phyloP scores from a whole-genome alignment of 495 filamentous ascomycete species.

The Collariella sp. region DNA sequence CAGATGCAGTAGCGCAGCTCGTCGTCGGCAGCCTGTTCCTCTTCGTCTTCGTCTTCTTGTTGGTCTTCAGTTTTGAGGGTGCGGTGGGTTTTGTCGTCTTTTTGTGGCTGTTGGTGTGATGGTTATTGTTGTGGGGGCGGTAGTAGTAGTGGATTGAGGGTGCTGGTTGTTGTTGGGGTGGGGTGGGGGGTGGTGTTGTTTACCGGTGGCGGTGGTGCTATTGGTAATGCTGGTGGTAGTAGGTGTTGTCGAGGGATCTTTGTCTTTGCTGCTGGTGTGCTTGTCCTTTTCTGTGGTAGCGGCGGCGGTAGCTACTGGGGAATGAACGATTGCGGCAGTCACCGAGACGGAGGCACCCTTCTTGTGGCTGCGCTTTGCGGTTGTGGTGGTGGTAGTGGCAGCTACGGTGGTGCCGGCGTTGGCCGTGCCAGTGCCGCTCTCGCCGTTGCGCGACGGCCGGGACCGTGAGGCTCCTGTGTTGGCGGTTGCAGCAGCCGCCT shows the following conservation, averaged over 20 bases:
- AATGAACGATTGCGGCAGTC: slow-evolving; percentile 13
- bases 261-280: slow-evolving; percentile 9
- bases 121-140: slow-evolving; percentile 16
- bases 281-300: neutral
- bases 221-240: too few species aligned
- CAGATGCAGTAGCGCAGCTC: slow-evolving; percentile 75
- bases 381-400: slow-evolving; percentile 21
- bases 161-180: neutral
- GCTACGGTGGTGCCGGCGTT: neutral
- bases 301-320: neutral
- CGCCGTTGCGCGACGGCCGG: slow-evolving; percentile 19
- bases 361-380: slow-evolving; percentile 59
- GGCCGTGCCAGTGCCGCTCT: neutral
- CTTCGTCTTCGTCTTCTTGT: slow-evolving; percentile 66
- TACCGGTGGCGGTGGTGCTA: neutral
- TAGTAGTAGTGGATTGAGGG: neutral
- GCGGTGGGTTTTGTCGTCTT: slow-evolving; percentile 18
- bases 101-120: slow-evolving; percentile 17
- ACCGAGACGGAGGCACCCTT: slow-evolving; percentile 47
- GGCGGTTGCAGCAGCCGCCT: slow-evolving; percentile 28
- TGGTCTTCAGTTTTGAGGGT: slow-evolving; percentile 62
- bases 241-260: neutral
- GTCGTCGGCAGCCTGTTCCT: slow-evolving; percentile 31
- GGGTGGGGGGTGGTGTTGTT: neutral
- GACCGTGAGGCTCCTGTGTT: slow-evolving; percentile 16